A percentile compares a stretch with the other conserved stretches of the same genome.
These are phyloP conservation scores for Aspergillus chevalieri DNA, from an alignment of 2,329 filamentous ascomycete species.

Conservation along the genomic window DNA sequence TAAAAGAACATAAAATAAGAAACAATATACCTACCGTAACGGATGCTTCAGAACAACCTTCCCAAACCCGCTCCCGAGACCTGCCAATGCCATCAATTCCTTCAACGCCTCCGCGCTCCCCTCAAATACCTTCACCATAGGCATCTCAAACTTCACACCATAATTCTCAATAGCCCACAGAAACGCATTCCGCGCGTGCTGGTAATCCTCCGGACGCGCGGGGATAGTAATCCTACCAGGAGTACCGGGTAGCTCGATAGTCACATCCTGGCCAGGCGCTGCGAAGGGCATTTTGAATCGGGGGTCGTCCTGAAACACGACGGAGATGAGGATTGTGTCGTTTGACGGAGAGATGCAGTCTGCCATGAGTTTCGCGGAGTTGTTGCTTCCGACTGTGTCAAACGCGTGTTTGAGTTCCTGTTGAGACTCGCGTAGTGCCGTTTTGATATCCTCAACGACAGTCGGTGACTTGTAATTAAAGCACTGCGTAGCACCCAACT, in stretches of 20 bases:
- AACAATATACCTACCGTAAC: neutral
- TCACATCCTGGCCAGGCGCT: neutral
- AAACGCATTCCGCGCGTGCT: neutral
- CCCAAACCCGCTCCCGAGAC: slow-evolving; percentile 8
- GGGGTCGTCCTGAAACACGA: neutral
- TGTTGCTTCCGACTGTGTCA: neutral
- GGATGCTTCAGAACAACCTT: slow-evolving; percentile 6
- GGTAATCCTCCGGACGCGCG: neutral
- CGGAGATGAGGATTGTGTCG: neutral
- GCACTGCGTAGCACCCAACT: slow-evolving; percentile 3
- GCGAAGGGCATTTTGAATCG: neutral
- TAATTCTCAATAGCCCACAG: neutral
- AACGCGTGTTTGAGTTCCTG: neutral
- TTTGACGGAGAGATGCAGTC: neutral
- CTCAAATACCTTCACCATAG: neutral
- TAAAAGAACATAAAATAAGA: no score
- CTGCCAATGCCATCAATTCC: neutral
- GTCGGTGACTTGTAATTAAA: slow-evolving; percentile 6
- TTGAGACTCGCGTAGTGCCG: neutral
- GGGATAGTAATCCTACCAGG: neutral
- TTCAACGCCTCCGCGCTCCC: neutral
- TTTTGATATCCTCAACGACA: slow-evolving; percentile 1
- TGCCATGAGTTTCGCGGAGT: neutral
- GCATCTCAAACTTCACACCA: neutral
- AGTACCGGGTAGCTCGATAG: neutral